A percentile compares a stretch with the other conserved stretches of the same genome.
Evolutionary conservation across 2,329 filamentous ascomycete genomes (phyloP).

Genomic region (Stagonosporopsis chrysanthemi): DNA sequence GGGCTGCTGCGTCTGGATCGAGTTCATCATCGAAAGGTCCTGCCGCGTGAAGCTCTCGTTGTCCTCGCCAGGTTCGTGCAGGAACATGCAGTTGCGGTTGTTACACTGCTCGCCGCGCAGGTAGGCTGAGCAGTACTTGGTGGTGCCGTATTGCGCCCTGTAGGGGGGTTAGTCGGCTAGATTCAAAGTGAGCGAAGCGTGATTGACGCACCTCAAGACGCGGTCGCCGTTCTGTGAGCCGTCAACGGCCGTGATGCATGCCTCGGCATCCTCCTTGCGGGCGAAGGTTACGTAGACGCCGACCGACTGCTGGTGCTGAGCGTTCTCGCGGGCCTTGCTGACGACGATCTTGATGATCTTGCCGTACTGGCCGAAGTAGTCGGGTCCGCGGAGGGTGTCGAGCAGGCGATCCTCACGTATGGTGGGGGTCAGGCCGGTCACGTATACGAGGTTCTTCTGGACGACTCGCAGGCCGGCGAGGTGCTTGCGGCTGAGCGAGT

Average conservation of each 20-base stretch:
- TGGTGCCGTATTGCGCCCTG: constrained; percentile 82
- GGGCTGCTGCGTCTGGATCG: constrained; percentile 78
- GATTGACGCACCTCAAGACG: constrained; percentile 69
- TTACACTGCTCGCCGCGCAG: constrained; percentile 92
- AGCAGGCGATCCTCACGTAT: constrained; percentile 92
- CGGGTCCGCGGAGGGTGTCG: constrained; percentile 84
- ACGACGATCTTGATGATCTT: constrained; percentile 99
- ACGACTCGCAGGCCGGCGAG: constrained; percentile 94
- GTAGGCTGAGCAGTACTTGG: constrained; percentile 98
- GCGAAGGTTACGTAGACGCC: constrained; percentile 99
- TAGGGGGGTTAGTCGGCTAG: constrained; percentile 24
- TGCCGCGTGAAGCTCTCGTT: constrained; percentile 96
- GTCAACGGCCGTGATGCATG: constrained; percentile 91
- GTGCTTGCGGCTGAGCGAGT: constrained; percentile 94
- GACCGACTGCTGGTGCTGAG: constrained; percentile 78
- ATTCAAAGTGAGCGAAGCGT: not conserved
- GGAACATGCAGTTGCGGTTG: constrained; percentile 96
- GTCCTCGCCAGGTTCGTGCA: constrained; percentile 98
- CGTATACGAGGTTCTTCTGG: constrained; percentile 98
- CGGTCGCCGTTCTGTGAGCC: constrained; percentile 91
- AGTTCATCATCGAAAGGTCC: constrained; percentile 94
- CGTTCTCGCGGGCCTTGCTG: constrained; percentile 86
- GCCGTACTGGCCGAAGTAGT: constrained; percentile 98
- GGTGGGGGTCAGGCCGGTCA: constrained; percentile 90
- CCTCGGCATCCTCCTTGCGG: constrained; percentile 85